Conservation (phyloP, 225 moss, liverwort and hornwort species). For the Ulota crispa region DNA sequence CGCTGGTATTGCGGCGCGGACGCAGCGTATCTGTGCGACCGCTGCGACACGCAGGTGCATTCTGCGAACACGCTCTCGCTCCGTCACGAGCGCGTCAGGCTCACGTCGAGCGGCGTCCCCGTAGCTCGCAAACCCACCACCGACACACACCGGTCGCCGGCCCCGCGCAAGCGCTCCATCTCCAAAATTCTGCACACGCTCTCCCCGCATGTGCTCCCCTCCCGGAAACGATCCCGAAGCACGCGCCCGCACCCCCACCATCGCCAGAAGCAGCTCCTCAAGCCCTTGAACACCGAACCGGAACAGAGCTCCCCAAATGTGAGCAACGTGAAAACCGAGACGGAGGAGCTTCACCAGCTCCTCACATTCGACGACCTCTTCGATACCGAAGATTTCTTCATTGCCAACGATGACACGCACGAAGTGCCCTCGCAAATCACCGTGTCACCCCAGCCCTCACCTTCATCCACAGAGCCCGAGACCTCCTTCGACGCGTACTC, state of each 20-base stretch:
- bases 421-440: constrained; percentile 46
- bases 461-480: constrained; percentile 24
- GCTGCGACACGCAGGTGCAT: constrained; percentile 70
- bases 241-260: constrained; percentile 40
- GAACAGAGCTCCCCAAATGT: background rate
- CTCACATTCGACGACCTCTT: constrained; percentile 35
- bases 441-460: constrained; percentile 26
- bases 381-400: constrained; percentile 34
- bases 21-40: constrained; percentile 74
- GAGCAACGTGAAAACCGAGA: constrained; percentile 13
- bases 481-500: constrained; percentile 30
- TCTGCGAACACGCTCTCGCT: constrained; percentile 70
- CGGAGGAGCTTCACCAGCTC: constrained; percentile 10
- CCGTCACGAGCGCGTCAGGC: constrained; percentile 72
- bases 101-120: constrained; percentile 45
- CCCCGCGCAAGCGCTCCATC: constrained; percentile 25
- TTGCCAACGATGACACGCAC: constrained; percentile 36
- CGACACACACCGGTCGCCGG: background rate
- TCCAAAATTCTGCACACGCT: constrained; percentile 25
- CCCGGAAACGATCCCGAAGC: constrained; percentile 36
- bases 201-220: constrained; percentile 29
- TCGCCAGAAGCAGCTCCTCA: background rate
- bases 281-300: background rate
- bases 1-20: constrained; percentile 83
- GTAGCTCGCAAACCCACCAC: background rate